Base-by-base conservation (phyloP, 352 stramenopile species). In the Elongisporangium senticosum region DNA sequence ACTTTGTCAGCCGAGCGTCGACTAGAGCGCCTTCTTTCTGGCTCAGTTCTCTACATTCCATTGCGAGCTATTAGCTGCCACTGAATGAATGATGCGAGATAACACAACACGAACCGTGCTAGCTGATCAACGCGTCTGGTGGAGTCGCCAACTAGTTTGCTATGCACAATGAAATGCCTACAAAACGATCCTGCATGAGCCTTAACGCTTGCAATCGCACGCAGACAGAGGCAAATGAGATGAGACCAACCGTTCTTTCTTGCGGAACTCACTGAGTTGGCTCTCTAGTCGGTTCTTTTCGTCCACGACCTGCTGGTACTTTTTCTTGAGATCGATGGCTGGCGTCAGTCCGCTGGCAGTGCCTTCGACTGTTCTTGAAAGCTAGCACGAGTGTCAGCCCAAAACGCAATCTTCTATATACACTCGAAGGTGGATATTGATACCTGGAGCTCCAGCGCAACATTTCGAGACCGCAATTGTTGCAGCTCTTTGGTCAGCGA, bases 161-260 rank as follows among this genome's bases (percentile, higher is more conserved):
- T 86, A 33, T 89, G 68, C 11, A 86, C 71, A 28, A 85, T 65
- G 37, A 88, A 84, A 47, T 92, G 82, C 11, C 76, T 86, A 49
- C 23, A 1, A 23, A 19, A 55, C 15, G 8, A 55, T 1, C 28
- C 17, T 19, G 24, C 33, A 4, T 37, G n/a, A 56, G 37, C 28
- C 55, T 48, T 8, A 47, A 26, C 23, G 23, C 26, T 58, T 39
- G 48, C 15, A 10, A 21, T 7, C 26, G 22, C 26, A 19, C n/a
- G 21, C 21, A 20, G 19, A 59, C 51, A 26, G 7, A 53, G 19
- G 0, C n/a, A 23, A 49, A 57, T 39, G 33, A 48, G 39, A 47
- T 5, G 23, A 26, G 23, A 26, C 49, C 15, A 52, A 86, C 76
- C 82, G 72, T 51, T 92, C 82, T 53, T 63, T 75, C 67, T 77